Percentiles rank a stretch among this genome's conserved stretches.
Conservation (phyloP, 2,329 filamentous ascomycete genomes). For the Aphanocladium album region DNA sequence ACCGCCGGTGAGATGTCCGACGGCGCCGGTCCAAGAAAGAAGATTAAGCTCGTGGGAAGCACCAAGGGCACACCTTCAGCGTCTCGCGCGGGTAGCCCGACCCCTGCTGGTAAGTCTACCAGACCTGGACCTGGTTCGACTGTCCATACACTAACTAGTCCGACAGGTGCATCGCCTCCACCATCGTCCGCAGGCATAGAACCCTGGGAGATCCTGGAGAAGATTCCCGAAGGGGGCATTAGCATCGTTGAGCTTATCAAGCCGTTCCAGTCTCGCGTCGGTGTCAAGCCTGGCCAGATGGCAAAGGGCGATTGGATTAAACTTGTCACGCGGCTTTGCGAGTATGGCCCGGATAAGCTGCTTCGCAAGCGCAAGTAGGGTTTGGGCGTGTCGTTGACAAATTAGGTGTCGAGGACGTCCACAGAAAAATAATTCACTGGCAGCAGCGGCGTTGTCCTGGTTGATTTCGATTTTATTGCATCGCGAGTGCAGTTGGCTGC, state of each 20-base stretch:
- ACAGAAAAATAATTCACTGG: not conserved
- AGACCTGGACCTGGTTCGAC: not conserved
- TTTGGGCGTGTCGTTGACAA: not conserved
- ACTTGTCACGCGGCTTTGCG: constrained; percentile 51
- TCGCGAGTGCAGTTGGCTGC: not conserved
- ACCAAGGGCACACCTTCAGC: constrained; percentile 49
- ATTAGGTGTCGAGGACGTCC: not conserved
- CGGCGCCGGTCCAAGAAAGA: constrained; percentile 44
- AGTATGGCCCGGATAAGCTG: constrained; percentile 52
- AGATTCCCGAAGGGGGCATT: constrained; percentile 51
- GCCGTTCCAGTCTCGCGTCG: constrained; percentile 49
- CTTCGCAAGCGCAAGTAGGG: constrained; percentile 29
- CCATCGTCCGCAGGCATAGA: constrained; percentile 37
- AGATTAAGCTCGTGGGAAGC: constrained; percentile 49
- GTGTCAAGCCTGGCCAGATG: constrained; percentile 47
- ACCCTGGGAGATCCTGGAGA: constrained; percentile 49
- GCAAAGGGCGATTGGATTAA: constrained; percentile 52
- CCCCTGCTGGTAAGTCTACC: constrained; percentile 32
- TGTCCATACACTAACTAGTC: not conserved
- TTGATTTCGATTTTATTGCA: not conserved
- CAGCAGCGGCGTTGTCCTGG: not conserved
- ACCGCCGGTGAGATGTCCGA: constrained; percentile 65
- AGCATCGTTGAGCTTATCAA: constrained; percentile 49
- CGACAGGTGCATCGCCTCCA: constrained; percentile 27
- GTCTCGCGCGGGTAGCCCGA: constrained; percentile 58